Evolutionary conservation across 2,329 filamentous ascomycete genomes (phyloP).

Genomic region (Paecilomyces fulvus): DNA sequence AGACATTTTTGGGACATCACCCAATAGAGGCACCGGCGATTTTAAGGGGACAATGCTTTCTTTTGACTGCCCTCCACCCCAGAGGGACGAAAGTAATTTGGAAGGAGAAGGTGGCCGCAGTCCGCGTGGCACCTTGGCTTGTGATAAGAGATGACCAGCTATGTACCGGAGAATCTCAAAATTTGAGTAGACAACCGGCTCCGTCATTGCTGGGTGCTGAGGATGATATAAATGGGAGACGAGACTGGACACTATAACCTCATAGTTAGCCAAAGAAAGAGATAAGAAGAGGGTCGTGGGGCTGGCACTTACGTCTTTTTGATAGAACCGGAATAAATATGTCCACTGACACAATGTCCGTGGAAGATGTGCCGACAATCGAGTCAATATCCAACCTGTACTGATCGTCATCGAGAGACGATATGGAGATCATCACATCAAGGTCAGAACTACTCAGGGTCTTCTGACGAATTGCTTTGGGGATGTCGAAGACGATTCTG

Average conservation of each 20-base stretch:
- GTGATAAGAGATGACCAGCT: conserved; percentile 52
- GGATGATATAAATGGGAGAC: conserved; percentile 62
- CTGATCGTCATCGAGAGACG: conserved; percentile 53
- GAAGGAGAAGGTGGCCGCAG: conserved; percentile 78
- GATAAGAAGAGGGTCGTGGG: neutral
- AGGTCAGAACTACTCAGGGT: conserved; percentile 24
- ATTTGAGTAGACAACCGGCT: conserved; percentile 67
- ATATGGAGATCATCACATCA: conserved; percentile 57
- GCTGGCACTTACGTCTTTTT: conserved; percentile 54
- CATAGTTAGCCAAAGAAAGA: conserved; percentile 6
- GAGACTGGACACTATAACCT: conserved; percentile 56
- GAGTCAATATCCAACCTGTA: conserved; percentile 54
- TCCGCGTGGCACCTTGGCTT: conserved; percentile 51
- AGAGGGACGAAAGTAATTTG: conserved; percentile 78
- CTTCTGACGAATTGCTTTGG: conserved; percentile 21
- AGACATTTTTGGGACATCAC: conserved; percentile 37
- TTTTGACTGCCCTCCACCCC: conserved; percentile 48
- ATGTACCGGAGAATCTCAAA: conserved; percentile 67
- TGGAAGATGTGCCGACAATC: conserved; percentile 60
- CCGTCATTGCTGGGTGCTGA: conserved; percentile 38
- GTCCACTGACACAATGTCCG: conserved; percentile 63
- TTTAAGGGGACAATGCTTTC: conserved; percentile 26
- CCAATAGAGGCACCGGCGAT: conserved; percentile 27
- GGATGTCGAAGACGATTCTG: conserved; percentile 28
- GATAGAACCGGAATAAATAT: conserved; percentile 68